Percentiles rank a stretch among this genome's conserved stretches.
Conservation (phyloP, 2,329 filamentous ascomycete species). For the Fusarium palustre region DNA sequence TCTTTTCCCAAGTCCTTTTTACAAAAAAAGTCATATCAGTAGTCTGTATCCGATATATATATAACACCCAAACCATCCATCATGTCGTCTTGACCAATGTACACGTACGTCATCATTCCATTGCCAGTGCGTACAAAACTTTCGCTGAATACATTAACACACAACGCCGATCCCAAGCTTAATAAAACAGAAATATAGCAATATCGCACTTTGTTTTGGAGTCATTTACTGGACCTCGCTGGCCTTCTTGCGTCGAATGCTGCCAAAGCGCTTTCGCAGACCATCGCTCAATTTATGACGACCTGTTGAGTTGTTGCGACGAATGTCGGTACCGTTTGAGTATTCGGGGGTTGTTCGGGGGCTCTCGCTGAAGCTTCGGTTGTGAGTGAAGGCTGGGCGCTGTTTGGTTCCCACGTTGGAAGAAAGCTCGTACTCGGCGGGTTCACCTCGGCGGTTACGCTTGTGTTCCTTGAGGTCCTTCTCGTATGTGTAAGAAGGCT, state of each 20-base stretch:
- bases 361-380: conserved; percentile 60
- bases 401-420: conserved; percentile 45
- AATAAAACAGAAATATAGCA: conserved; percentile 2
- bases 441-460: conserved; percentile 50
- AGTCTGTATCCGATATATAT: conserved; percentile 1
- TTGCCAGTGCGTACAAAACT: neutral
- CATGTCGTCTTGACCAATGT: conserved; percentile 6
- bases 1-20: conserved; percentile 10
- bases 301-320: conserved; percentile 57
- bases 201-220: neutral
- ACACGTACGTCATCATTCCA: conserved; percentile 16
- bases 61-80: conserved; percentile 13
- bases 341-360: conserved; percentile 44
- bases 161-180: conserved; percentile 13
- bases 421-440: conserved; percentile 63
- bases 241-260: conserved; percentile 60
- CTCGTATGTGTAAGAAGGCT: conserved; percentile 79
- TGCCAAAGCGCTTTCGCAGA: conserved; percentile 66
- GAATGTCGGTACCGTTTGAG: conserved; percentile 46
- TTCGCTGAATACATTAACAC: neutral
- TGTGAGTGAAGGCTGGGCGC: conserved; percentile 49
- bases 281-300: conserved; percentile 60
- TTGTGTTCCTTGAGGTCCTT: conserved; percentile 72
- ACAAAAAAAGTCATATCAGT: conserved; percentile 1
- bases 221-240: conserved; percentile 22